These are phyloP conservation scores for Teunomyces barrocoloradensis DNA, from an alignment of 805 yeast species.

Conservation along the genomic window DNA sequence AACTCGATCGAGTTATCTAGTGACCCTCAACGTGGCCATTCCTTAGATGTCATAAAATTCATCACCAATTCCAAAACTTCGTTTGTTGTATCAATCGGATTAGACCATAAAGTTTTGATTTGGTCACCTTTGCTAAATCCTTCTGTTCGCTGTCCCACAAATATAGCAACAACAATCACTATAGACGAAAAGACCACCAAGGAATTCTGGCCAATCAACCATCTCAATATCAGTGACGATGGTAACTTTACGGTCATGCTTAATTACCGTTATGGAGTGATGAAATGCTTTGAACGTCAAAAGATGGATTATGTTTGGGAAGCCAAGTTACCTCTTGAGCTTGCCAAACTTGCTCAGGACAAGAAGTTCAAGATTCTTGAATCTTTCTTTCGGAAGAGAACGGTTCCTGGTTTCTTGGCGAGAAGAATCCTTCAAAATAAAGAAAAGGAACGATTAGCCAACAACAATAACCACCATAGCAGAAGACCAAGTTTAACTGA, in stretches of 20 bases:
- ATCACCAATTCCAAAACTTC: constrained; percentile 59
- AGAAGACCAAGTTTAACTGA: constrained; percentile 36
- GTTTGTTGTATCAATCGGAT: constrained; percentile 65
- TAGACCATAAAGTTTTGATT: constrained; percentile 67
- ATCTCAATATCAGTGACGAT: constrained; percentile 53
- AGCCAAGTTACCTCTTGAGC: constrained; percentile 37
- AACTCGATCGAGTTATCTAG: constrained; percentile 27
- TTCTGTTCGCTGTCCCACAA: constrained; percentile 17
- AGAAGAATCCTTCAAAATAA: constrained; percentile 29
- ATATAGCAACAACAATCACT: constrained; percentile 41
- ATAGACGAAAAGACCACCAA: constrained; percentile 23
- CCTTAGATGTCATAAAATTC: constrained; percentile 60
- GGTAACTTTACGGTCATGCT: constrained; percentile 60
- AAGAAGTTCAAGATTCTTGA: constrained; percentile 45
- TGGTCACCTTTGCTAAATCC: constrained; percentile 63
- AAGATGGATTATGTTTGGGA: constrained; percentile 60
- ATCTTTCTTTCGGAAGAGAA: constrained; percentile 57
- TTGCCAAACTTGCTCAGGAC: constrained; percentile 12
- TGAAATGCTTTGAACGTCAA: constrained; percentile 61
- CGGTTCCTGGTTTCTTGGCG: constrained; percentile 45
- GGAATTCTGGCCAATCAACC: constrained; percentile 62
- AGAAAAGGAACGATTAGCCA: constrained; percentile 11
- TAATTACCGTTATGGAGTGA: constrained; percentile 45
- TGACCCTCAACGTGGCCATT: constrained; percentile 45
- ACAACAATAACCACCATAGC: not conserved